Evolutionary conservation across 2,329 filamentous ascomycete genomes (phyloP).

Genomic region (Aspergillus phoenicis): DNA sequence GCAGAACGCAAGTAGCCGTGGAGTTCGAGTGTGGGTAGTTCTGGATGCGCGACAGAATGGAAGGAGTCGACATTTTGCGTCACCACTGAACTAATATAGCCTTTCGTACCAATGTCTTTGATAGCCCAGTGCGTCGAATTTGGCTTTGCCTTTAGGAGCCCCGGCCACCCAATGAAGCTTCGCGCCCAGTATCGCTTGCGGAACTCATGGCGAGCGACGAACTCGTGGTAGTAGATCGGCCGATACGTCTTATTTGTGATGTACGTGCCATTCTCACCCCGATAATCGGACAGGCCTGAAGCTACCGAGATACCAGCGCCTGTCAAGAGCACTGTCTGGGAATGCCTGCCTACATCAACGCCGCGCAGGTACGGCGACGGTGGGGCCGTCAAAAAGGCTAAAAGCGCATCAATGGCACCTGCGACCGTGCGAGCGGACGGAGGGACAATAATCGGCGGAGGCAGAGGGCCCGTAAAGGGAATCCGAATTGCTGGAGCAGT

Average conservation of each 20-base stretch:
- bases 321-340: conserved; percentile 68
- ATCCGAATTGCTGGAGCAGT: conserved; percentile 79
- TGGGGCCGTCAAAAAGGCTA: conserved; percentile 71
- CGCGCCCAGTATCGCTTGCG: conserved; percentile 94
- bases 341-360: conserved; percentile 46
- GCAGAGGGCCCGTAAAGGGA: conserved; percentile 82
- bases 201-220: conserved; percentile 76
- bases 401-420: conserved; percentile 76
- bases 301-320: conserved; percentile 93
- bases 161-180: conserved; percentile 91
- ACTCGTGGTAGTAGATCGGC: conserved; percentile 93
- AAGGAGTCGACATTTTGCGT: conserved; percentile 99
- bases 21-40: conserved; percentile 75
- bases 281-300: conserved; percentile 89
- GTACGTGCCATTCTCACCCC: conserved; percentile 88
- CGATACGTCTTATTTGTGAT: conserved; percentile 86
- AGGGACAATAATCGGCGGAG: conserved; percentile 74
- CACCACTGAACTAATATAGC: conserved; percentile 74
- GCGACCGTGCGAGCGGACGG: conserved; percentile 67
- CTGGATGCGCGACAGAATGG: conserved; percentile 75
- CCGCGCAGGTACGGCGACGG: conserved; percentile 54
- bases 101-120: conserved; percentile 69
- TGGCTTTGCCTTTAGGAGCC: conserved; percentile 73
- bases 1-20: conserved; percentile 86
- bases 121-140: conserved; percentile 81